phyloP scores from a whole-genome alignment of 2,329 filamentous ascomycete genomes.

The Trichothecium sympodiale region DNA sequence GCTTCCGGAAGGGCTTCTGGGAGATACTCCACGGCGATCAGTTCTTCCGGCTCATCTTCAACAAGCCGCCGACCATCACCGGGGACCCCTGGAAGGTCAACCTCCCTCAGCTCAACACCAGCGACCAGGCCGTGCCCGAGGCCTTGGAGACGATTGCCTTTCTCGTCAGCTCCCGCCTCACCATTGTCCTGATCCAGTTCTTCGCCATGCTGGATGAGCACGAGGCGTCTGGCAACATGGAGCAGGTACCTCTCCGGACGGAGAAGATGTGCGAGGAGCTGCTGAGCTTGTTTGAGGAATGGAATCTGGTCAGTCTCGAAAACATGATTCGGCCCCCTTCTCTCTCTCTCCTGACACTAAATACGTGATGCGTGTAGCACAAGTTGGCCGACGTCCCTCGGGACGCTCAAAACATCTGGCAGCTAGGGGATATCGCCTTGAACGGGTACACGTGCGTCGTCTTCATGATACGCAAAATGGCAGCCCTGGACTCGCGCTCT shows the following conservation, averaged over 20 bases:
- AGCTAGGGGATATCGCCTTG: slow-evolving; percentile 15
- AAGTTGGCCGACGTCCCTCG: slow-evolving; percentile 12
- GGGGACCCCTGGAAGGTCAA: slow-evolving; percentile 19
- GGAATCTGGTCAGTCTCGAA: slow-evolving; percentile 11
- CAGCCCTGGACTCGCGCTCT: slow-evolving; percentile 14
- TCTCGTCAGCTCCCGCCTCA: slow-evolving; percentile 15
- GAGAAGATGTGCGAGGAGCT: slow-evolving; percentile 17
- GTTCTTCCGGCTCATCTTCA: slow-evolving; percentile 18
- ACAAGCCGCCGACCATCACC: slow-evolving; percentile 16
- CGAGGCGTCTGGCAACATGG: slow-evolving; percentile 10
- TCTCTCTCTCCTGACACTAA: neutral
- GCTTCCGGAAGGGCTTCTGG: slow-evolving; percentile 19
- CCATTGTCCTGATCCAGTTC: slow-evolving; percentile 17
- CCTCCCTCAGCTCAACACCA: slow-evolving; percentile 16
- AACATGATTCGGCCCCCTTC: neutral
- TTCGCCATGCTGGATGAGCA: slow-evolving; percentile 16
- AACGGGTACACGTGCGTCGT: slow-evolving; percentile 19
- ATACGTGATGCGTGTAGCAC: no score
- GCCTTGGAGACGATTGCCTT: slow-evolving; percentile 15
- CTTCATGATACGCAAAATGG: slow-evolving; percentile 21
- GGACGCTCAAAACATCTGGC: slow-evolving; percentile 14
- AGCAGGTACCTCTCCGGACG: slow-evolving; percentile 9
- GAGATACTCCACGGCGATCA: slow-evolving; percentile 20
- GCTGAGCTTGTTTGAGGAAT: slow-evolving; percentile 14
- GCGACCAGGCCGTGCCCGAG: slow-evolving; percentile 5